Base-by-base conservation (phyloP, 1,284 basidiomycete species). In the Cryptococcus sp. region DNA sequence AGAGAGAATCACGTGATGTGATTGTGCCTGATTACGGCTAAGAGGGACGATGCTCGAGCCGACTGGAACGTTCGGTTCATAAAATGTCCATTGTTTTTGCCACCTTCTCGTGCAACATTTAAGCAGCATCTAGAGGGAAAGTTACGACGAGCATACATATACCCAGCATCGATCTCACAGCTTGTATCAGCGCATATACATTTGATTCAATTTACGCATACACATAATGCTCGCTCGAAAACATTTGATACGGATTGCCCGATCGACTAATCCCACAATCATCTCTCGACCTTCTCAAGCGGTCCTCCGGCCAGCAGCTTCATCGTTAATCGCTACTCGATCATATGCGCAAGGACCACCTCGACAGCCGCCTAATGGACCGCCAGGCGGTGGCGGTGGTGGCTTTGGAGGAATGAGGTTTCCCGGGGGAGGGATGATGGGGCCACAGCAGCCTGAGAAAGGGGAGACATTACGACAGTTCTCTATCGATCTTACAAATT, bases 381-480 rank as follows among this genome's bases (percentile, higher is more conserved):
- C 62, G 0, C 63, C 64, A 1, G 50, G 52, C 38, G 61, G 61
- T 11, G 59, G 61, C 54, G 67, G 67, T 19, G 64, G 65, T 13
- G 63, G 65, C 22, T 47, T 49, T 10, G 61, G 62, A 15, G 63
- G 63, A n/a, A 73, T 72, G 68, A 51, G 68, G 19, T 69, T 70
- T 45, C 70, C 69, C 0, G 67, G 69, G 3, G 29, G 29, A 34
- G 64, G 66, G 23, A 64, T 61, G 16, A 58, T 59, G 50, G 61
- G 59, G 16, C 61, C 58, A 20, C 63, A 69, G 37, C 63, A 68
- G 46, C 64, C 65, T 39, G 67, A 87, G 76, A 90, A 91, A 69
- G 90, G 91, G 11, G 89, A 89, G 22, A 87, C 89, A 1, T 77
- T 93, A 69, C 89, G 89, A 69, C 87, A 92, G 84, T 91, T 86